A percentile compares a stretch with the other conserved stretches of the same genome.
phyloP scores from a whole-genome alignment of 1,139 yeast genomes.

The Suhomyces chickasaworum region DNA sequence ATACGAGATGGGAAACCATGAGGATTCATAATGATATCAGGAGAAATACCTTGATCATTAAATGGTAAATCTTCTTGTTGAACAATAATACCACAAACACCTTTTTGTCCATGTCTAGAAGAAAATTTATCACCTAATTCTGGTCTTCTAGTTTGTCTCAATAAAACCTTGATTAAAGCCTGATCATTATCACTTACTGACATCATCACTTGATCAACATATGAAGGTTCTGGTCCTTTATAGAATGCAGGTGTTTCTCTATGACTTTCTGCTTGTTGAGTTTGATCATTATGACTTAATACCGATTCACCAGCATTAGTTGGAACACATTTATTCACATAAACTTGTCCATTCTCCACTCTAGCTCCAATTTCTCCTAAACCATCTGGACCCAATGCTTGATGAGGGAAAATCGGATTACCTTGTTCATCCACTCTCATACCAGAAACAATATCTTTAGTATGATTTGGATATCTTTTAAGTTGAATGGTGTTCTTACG shows the following conservation, averaged over 20 bases:
- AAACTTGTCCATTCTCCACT: conserved; percentile 90
- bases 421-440: conserved; percentile 83
- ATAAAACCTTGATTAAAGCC: conserved; percentile 84
- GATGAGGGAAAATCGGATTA: conserved; percentile 82
- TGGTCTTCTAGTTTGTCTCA: conserved; percentile 96
- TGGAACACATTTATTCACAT: conserved; percentile 90
- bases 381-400: conserved; percentile 90
- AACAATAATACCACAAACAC: conserved; percentile 97
- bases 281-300: conserved; percentile 42
- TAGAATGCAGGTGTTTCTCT: conserved; percentile 91
- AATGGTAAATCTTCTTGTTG: conserved; percentile 97
- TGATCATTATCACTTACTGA: conserved; percentile 94
- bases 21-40: conserved; percentile 97
- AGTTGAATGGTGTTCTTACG: conserved; percentile 87
- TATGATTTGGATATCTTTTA: conserved; percentile 90
- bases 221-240: conserved; percentile 93
- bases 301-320: conserved; percentile 80
- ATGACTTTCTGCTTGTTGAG: conserved; percentile 54
- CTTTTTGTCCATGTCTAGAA: conserved; percentile 97
- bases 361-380: conserved; percentile 94
- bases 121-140: conserved; percentile 97
- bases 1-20: conserved; percentile 99
- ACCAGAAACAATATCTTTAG: conserved; percentile 88
- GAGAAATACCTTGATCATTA: conserved; percentile 84
- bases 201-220: conserved; percentile 97